phyloP scores from a whole-genome alignment of 2,329 filamentous ascomycete species.

The Sphaerostilbella broomeana region DNA sequence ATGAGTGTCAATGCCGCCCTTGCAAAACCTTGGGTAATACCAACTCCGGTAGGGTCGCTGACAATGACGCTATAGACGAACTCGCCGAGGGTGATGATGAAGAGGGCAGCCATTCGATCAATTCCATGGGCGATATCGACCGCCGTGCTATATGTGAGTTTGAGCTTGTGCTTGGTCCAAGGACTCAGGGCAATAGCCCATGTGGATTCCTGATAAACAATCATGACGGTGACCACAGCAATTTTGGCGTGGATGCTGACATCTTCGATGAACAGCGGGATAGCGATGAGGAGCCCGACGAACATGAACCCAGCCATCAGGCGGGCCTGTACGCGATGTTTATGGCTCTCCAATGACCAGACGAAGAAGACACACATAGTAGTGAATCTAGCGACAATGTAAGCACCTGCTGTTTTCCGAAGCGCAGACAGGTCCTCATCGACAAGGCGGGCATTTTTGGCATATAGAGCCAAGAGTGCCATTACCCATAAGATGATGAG shows the following conservation, averaged over 20 bases:
- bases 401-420: conserved; percentile 39
- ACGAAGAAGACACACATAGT: conserved; percentile 34
- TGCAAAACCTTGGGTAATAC: conserved; percentile 35
- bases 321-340: conserved; percentile 40
- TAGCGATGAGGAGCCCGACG: conserved; percentile 34
- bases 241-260: conserved; percentile 36
- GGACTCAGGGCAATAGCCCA: conserved; percentile 41
- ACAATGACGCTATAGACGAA: conserved; percentile 44
- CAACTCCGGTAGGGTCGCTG: conserved; percentile 38
- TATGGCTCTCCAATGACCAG: conserved; percentile 40
- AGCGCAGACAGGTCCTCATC: conserved; percentile 38
- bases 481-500: conserved; percentile 45
- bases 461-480: conserved; percentile 41
- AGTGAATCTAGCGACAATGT: conserved; percentile 38
- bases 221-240: conserved; percentile 35
- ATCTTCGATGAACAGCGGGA: conserved; percentile 37
- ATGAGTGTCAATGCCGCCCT: conserved; percentile 43
- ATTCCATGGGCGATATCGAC: conserved; percentile 44
- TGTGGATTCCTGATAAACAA: conserved; percentile 35
- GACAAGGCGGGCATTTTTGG: conserved; percentile 39
- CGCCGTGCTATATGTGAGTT: conserved; percentile 39
- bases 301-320: conserved; percentile 37
- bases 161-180: conserved; percentile 35
- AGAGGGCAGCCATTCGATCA: conserved; percentile 44
- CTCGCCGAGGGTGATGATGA: conserved; percentile 46